These are phyloP conservation scores for Boletus edulis DNA, from an alignment of 768 basidiomycete species.

Conservation along the genomic window DNA sequence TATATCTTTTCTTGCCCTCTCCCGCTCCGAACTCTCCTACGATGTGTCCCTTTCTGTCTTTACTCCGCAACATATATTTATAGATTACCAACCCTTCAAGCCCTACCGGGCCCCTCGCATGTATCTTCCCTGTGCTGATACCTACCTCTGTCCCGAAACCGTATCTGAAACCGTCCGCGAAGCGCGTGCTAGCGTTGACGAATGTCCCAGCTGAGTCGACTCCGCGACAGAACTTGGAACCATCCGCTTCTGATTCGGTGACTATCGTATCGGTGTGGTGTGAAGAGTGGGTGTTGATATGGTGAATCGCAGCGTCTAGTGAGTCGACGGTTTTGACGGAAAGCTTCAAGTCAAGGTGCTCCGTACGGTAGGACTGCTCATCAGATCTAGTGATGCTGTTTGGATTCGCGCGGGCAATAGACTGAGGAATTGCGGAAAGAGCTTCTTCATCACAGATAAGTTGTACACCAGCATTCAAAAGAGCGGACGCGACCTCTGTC, in stretches of 20 bases:
- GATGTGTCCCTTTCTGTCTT: slow-evolving; percentile 70
- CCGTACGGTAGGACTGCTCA: slow-evolving; percentile 73
- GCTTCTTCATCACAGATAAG: slow-evolving; percentile 77
- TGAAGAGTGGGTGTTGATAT: slow-evolving; percentile 91
- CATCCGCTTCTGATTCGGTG: slow-evolving; percentile 69
- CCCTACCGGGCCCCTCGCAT: slow-evolving; percentile 95
- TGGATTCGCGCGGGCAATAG: slow-evolving; percentile 36
- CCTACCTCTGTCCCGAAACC: slow-evolving; percentile 99
- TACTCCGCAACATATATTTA: slow-evolving; percentile 91
- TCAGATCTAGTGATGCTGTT: slow-evolving; percentile 52
- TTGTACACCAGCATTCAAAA: slow-evolving; percentile 66
- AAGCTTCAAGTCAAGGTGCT: slow-evolving; percentile 83
- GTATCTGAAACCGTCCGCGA: slow-evolving; percentile 95
- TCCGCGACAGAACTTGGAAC: slow-evolving; percentile 75
- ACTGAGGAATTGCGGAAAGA: slow-evolving; percentile 50
- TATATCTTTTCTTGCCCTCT: slow-evolving; percentile 68
- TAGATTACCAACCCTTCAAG: slow-evolving; percentile 92
- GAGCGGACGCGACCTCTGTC: slow-evolving; percentile 72
- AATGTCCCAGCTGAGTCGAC: slow-evolving; percentile 93
- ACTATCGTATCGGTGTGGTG: slow-evolving; percentile 95
- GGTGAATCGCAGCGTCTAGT: slow-evolving; percentile 70
- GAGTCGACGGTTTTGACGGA: slow-evolving; percentile 77
- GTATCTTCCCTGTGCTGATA: slow-evolving; percentile 94
- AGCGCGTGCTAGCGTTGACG: slow-evolving; percentile 93
- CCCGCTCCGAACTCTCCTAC: slow-evolving; percentile 82